Evolutionary conservation across 208 protist genomes (phyloP), one percentile per base, ranked within the genome.

Genomic region (Trypanosoma melophagium): DNA sequence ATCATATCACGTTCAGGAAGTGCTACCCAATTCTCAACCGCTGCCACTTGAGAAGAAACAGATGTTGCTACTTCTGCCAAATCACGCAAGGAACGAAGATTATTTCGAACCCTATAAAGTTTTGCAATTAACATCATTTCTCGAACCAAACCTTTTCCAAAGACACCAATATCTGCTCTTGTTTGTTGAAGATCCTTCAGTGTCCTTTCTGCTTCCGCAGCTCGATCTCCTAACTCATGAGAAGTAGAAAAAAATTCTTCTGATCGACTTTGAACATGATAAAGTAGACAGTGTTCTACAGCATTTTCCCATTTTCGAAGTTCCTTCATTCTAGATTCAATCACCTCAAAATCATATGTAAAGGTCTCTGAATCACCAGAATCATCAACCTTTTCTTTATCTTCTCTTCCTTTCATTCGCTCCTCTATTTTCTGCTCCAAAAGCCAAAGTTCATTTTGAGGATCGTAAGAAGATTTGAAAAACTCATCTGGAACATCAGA

Each of bases 201-300:
- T 44, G 89, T 83, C 44, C 50, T 60, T 22, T 65, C 56, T 12
- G 84, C 87, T 56, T 94, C 89, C 9, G 57, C 63, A 61, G 80
- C 79, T 25, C 94, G 67, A 10, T 71, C 52, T 22, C 66, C 70
- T 76, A 96, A 95, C 25, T 79, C 69, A 40, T 74, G 67, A 52
- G 90, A 93, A 22, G 79, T 78, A 21, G 28, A 55, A 69, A 96
- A 95, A 75, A 97, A 96, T 67, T 91, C 77, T 58, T 91, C 86
- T 14, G 89, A 93, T 28, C 80, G 81, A 67, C 78, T 82, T 74
- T 90, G 86, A 14, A 96, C 93, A 69, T 96, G 93, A 55, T 81
- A 64, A 47, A 95, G 66, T 57, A 97, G 63, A 49, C 85, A 94
- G 24, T 62, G 47, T 63, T 96, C 87, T 19, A 97, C 93, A 4